Conservation (phyloP, 176 grass and related monocot genomes). For the Rhipidocladum racemiflorum region DNA sequence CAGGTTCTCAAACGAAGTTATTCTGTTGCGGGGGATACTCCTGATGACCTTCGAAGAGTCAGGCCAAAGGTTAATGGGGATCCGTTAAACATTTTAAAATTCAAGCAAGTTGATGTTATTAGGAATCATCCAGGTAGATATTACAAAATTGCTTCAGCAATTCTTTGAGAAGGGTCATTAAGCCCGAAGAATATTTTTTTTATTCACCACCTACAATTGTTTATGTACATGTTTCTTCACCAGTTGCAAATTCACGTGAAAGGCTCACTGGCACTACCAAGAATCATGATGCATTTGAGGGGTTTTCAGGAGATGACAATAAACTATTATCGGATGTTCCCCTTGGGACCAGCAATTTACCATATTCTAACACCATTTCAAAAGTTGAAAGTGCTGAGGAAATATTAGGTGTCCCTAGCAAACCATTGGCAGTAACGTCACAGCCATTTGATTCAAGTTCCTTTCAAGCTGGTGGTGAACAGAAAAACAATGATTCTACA, state of each 20-base stretch:
- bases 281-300: neutral
- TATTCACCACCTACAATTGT: neutral
- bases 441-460: slow-evolving; percentile 20
- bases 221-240: neutral
- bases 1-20: slow-evolving; percentile 58
- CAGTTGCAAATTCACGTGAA: slow-evolving; percentile 18
- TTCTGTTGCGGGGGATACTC: slow-evolving; percentile 31
- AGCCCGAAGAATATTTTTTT: neutral
- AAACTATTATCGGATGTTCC: slow-evolving; percentile 10
- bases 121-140: slow-evolving; percentile 30
- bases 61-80: slow-evolving; percentile 48
- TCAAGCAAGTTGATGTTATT: slow-evolving; percentile 57
- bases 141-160: neutral
- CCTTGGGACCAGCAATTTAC: slow-evolving; percentile 25
- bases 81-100: slow-evolving; percentile 43
- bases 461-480: neutral
- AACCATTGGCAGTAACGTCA: slow-evolving; percentile 7
- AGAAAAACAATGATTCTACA: slow-evolving; percentile 6
- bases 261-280: neutral
- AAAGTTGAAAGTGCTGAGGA: slow-evolving; percentile 27
- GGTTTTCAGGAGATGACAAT: slow-evolving; percentile 12
- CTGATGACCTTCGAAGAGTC: slow-evolving; percentile 46
- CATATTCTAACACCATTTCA: slow-evolving; percentile 32
- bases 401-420: slow-evolving; percentile 4
- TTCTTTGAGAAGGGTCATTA: neutral